These are phyloP conservation scores for Phoma sp. DNA, from an alignment of 2,329 filamentous ascomycete genomes.

Conservation along the genomic window DNA sequence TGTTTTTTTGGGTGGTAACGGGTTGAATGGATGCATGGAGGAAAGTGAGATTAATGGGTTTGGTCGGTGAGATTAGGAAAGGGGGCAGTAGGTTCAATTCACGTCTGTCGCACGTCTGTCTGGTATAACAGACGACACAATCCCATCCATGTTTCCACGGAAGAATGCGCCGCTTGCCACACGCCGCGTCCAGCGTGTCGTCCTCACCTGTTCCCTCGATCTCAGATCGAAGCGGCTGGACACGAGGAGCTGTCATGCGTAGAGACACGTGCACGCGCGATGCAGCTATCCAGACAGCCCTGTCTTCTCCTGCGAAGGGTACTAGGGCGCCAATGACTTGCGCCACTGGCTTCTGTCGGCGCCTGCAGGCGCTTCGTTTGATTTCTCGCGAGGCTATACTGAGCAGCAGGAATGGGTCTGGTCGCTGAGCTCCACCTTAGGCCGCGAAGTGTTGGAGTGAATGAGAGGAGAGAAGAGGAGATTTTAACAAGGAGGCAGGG, in stretches of 20 bases:
- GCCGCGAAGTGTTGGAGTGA: constrained; percentile 14
- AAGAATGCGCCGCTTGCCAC: not conserved
- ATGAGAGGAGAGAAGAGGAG: not conserved
- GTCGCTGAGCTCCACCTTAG: constrained; percentile 60
- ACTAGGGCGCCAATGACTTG: constrained; percentile 16
- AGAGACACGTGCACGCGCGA: constrained; percentile 15
- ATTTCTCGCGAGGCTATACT: constrained; percentile 60
- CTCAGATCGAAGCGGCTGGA: constrained; percentile 17
- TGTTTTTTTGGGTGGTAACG: no score
- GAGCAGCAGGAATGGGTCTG: constrained; percentile 60
- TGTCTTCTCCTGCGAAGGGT: constrained; percentile 24
- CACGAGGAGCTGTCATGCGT: constrained; percentile 5
- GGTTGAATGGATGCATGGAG: no score
- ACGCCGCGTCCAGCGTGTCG: not conserved
- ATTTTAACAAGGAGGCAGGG: no score
- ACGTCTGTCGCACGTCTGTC: no score
- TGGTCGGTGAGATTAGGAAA: no score
- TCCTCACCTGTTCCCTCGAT: constrained; percentile 14
- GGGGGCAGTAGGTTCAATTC: no score
- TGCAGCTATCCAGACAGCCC: constrained; percentile 31
- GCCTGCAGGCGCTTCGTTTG: constrained; percentile 39
- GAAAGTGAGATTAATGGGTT: no score
- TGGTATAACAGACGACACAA: no score
- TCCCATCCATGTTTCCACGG: not conserved
- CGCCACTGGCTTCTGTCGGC: constrained; percentile 22